Evolutionary conservation across 805 yeast species (phyloP), one percentile per base, ranked within the genome.

Genomic region (Wickerhamomyces strasburgensis): DNA sequence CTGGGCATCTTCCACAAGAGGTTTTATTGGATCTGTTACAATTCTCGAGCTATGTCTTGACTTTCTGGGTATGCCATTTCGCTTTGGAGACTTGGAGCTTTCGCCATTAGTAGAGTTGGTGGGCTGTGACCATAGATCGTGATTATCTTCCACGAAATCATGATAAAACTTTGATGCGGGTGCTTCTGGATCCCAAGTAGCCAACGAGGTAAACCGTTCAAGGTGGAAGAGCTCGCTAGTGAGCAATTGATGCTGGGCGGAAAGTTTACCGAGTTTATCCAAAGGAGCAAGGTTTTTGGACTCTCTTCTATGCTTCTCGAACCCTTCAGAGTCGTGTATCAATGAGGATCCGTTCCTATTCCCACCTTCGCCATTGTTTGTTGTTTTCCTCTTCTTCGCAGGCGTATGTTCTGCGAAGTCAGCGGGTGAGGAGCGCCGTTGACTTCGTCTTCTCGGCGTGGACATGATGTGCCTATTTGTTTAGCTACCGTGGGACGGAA

Each of bases 201-300:
- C 73, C 29, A 81, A 54, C 1, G 85, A 76, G 15, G 77, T 74
- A 52, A 71, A 82, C 46, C 78, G 75, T 39, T 68, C 61, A 19
- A 83, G 57, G 51, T 82, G 86, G 48, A 75, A 81, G 14, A 82
- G 58, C 51, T 83, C 88, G 43, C 77, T 75, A 0, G 75, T 63
- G 18, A 73, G 55, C 5, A 72, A 35, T 34, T 72, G 73, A 53
- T 73, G 75, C 25, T 39, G 27, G 4, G 42, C 44, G 19, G 42
- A 34, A 8, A 42, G 38, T 21, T 38, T 39, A 7, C 42, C 48
- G 4, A 44, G 35, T 14, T 33, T 30, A 5, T 41, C 44, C 15
- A 42, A 19, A 7, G 37, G 28, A 3, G 38, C 14, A 6, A 44
- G 31, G 3, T 36, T n/a, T 14, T 24, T 17, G 8, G 29, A 18